Base-by-base conservation (phyloP, 306 rosid genomes). In the Dryas drummondii region DNA sequence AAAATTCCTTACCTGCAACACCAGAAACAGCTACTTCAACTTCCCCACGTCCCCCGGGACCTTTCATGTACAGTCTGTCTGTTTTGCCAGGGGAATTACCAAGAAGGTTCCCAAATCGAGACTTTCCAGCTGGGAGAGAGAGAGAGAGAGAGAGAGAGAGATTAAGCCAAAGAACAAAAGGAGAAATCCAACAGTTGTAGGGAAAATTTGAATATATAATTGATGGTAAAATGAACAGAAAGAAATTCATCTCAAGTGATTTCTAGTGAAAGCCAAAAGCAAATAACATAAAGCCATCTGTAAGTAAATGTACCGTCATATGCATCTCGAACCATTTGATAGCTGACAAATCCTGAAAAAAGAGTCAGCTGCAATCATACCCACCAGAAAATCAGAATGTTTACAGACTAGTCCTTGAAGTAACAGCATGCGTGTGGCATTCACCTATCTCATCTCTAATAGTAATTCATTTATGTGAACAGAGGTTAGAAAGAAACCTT, bases 21-120 rank as follows among this genome's bases (percentile, higher is more conserved):
- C 99, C 91, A 55, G 99, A 94, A 84, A 94, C 99, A 51, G 99
- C 99, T 69, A 92, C 98, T 86, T 94, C 99, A 90, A 94, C 97
- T 84, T 94, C 99, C 47, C 99, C 98, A n/a, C 96, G 88, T 70
- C 99, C 99, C 75, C 96, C 99, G 14, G 99, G 99, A 76, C 99
- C 99, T 88, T 84, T 94, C 99, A 94, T 94, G 88, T 90, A 94
- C 45, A 92, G 88, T 86, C 90, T 87, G 79, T 94, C 98, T 75
- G 91, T 83, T 89, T 92, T 94, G 4, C 96, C 91, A 48, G 88
- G 78, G 76, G 85, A 86, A 72, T 89, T 87, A 69, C 93, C 89
- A 44, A 84, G 76, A 81, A 94, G 89, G 83, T 97, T 92, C 73
- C 97, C 97, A 82, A 94, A 89, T 81, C 91, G 84, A 80, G 98